phyloP scores from a whole-genome alignment of 805 yeast species.

The Ascoidea tarda region DNA sequence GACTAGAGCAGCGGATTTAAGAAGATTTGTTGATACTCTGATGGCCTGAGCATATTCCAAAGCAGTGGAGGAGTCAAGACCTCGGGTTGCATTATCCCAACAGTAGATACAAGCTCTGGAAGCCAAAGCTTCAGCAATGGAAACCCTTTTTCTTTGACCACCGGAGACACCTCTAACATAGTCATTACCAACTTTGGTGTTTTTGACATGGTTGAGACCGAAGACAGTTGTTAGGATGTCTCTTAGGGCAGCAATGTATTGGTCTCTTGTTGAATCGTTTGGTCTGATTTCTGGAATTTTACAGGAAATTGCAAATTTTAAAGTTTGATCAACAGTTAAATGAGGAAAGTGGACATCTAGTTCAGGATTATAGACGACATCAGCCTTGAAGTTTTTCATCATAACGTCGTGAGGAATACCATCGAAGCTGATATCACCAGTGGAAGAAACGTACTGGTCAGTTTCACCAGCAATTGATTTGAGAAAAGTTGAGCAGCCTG shows the following conservation, averaged over 20 bases:
- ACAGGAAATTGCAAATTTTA: conserved; percentile 32
- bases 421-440: conserved; percentile 44
- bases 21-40: conserved; percentile 35
- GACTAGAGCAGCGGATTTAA: conserved; percentile 38
- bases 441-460: conserved; percentile 13
- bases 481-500: conserved; percentile 64
- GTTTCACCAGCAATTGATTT: conserved; percentile 51
- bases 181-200: conserved; percentile 20
- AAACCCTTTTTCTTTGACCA: conserved; percentile 66
- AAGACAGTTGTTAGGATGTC: not conserved
- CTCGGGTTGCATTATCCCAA: conserved; percentile 70
- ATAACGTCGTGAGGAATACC: conserved; percentile 45
- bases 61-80: conserved; percentile 67
- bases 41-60: conserved; percentile 48
- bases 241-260: not conserved
- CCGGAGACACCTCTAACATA: conserved; percentile 61
- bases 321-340: conserved; percentile 39
- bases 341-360: conserved; percentile 43
- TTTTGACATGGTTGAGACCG: not conserved
- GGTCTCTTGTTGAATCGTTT: not conserved
- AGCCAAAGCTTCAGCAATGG: conserved; percentile 55
- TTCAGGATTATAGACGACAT: conserved; percentile 32
- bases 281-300: not conserved
- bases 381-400: conserved; percentile 41
- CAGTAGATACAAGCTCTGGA: conserved; percentile 42